Percentiles rank a stretch among this genome's conserved stretches.
Evolutionary conservation across 1,284 basidiomycete species (phyloP).

Genomic region (Naganishia sp.): DNA sequence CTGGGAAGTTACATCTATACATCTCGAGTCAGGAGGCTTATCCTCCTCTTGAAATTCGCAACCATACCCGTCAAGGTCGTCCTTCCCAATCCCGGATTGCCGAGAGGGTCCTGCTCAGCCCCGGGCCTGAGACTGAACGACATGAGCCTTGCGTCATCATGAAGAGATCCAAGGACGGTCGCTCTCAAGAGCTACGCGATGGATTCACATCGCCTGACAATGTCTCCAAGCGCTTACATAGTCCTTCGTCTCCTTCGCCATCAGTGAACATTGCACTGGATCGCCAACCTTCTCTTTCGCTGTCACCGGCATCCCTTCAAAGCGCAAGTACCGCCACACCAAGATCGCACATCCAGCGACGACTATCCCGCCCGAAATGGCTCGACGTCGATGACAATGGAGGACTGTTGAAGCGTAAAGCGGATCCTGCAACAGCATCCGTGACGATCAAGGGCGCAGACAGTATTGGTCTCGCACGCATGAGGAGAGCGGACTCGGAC

Average conservation of each 20-base stretch:
- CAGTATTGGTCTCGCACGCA: not conserved
- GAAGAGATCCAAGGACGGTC: not conserved
- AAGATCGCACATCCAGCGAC: conserved; percentile 4
- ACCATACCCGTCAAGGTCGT: not conserved
- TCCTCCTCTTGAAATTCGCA: not conserved
- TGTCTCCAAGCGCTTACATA: too few relatives aligned
- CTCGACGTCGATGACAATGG: conserved; percentile 20
- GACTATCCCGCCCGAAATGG: conserved; percentile 19
- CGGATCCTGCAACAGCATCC: conserved; percentile 7
- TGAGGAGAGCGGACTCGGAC: not conserved
- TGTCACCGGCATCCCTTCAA: conserved; percentile 2
- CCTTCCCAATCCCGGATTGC: not conserved
- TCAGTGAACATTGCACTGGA: too few relatives aligned
- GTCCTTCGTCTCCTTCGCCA: too few relatives aligned
- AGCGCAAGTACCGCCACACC: conserved; percentile 4
- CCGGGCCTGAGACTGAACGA: not conserved
- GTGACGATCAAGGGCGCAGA: conserved; percentile 18
- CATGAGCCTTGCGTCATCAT: conserved; percentile 1
- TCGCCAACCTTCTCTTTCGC: not conserved
- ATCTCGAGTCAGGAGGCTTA: too few relatives aligned
- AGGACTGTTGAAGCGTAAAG: conserved; percentile 13
- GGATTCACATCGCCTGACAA: not conserved
- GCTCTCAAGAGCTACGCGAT: not conserved
- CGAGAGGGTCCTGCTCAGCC: not conserved
- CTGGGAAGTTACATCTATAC: too few relatives aligned